Base-by-base conservation (phyloP, 1,139 yeast genomes). In the Hansenula sp. region DNA sequence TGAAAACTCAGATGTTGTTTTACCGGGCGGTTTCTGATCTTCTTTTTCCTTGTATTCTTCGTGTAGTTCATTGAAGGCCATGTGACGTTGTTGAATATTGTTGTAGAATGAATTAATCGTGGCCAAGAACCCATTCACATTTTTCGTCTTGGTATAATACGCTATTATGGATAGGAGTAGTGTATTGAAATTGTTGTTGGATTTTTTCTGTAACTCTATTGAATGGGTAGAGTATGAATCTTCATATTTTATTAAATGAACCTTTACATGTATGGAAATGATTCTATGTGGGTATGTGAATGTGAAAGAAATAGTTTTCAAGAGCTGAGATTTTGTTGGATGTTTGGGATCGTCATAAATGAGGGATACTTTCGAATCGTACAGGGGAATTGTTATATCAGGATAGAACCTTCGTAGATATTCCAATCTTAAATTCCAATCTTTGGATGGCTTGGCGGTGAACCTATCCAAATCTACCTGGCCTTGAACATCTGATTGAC, bases 391-490 rank as follows among this genome's bases (percentile, higher is more conserved):
- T 1, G 12, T 15, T 6, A 42, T n/a, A 19, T 35, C 36, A 3
- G 42, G 42, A 15, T 42, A 42, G 17, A 42, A 39, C 11, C 17
- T 34, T n/a, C 31, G 19, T 5, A 42, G 21, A 13, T 38, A 42
- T 21, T 38, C 41, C 5, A 38, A 21, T 21, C 45, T 33, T 6
- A 34, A n/a, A 5, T 33, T 10, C 45, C 45, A 42, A 27, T 42
- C 38, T 27, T 38, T 42, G 6, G 36, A 35, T n/a, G 45, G 45
- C 18, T 33, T 28, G 2, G 45, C 41, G 16, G 24, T 32, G n/a
- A 29, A 42, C 11, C 30, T 17, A 9, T 38, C 33, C 9, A 37
- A 10, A 15, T 19, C 41, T 7, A 25, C 32, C 1, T 12, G 12
- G 6, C 28, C 41, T 21, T 21, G 25, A 21, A 21, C 19, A 19